These are phyloP conservation scores for Vitis rotundifolia DNA, from an alignment of 164 flowering plant genomes.

Conservation along the genomic window DNA sequence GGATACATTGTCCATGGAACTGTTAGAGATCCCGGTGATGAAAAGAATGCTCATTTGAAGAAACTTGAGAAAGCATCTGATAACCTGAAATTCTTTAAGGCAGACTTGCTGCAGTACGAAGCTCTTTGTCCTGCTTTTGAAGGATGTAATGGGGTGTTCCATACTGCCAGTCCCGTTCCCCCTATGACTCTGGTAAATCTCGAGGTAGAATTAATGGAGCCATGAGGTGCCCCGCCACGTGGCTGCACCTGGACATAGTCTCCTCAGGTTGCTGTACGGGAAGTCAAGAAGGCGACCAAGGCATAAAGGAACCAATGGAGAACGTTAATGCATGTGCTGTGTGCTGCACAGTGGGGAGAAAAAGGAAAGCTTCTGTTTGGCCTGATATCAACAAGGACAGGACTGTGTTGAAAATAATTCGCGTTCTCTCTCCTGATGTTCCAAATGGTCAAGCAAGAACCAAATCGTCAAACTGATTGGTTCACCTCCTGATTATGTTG, in stretches of 20 bases:
- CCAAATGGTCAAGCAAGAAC: too few species aligned
- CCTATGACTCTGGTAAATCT: conserved; percentile 34
- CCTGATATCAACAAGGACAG: too few species aligned
- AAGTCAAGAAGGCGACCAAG: conserved; percentile 20
- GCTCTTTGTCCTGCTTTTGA: conserved; percentile 43
- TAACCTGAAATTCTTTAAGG: conserved; percentile 55
- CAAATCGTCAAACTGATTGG: conserved; percentile 88
- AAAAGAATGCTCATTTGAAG: conserved; percentile 47
- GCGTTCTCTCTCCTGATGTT: too few species aligned
- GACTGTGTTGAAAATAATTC: too few species aligned
- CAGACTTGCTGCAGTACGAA: conserved; percentile 48
- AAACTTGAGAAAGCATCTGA: conserved; percentile 44
- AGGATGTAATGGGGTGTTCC: conserved; percentile 66
- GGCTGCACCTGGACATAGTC: conserved; percentile 11
- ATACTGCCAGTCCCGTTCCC: conserved; percentile 61
- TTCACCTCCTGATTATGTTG: conserved; percentile 89
- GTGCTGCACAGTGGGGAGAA: neutral
- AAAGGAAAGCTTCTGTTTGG: too few species aligned
- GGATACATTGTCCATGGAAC: conserved; percentile 69
- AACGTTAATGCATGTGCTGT: neutral
- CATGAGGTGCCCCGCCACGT: conserved; percentile 9
- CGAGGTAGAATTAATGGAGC: conserved; percentile 24
- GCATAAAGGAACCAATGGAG: conserved; percentile 15
- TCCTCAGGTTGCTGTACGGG: conserved; percentile 12
- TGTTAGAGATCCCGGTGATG: conserved; percentile 58